Evolutionary conservation across 306 rosid genomes (phyloP), one percentile per base, ranked within the genome.

Genomic region (Bauhinia variegata): DNA sequence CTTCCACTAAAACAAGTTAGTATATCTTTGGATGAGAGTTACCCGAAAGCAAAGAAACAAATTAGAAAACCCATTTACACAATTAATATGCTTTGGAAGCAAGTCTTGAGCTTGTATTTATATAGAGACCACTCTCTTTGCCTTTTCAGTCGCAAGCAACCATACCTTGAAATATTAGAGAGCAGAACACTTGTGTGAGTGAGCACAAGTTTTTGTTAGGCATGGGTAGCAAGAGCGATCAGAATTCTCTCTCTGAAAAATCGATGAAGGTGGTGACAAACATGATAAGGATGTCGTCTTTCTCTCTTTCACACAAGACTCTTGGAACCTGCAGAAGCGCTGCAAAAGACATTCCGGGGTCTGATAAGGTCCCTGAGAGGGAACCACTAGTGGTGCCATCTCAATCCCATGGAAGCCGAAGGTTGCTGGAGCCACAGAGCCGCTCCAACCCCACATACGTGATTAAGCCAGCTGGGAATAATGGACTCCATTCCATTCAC

Each of bases 251-350:
- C 0, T 93, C 90, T 55, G 92, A 88, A 85, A 78, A 83, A 51
- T 81, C 97, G 4, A 88, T 88, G 87, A 33, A 68, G 30, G 72
- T 85, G 44, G 85, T 86, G 50, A 78, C 89, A 37, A 93, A 86
- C 70, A 28, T 88, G 37, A 75, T 93, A 14, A 88, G 79, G 82
- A 49, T 83, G 8, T 89, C 93, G 0, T 78, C 96, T 60, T 53
- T 81, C 42, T 76, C 87, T 11, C 72, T 88, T 49, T 77, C 85
- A 2, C 67, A 70, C 5, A 68, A 12, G 49, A 72, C 72, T 39
- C 74, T 79, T 18, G 83, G 82, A 47, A 52, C 63, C 7, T 17
- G 41, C 4, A 56, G 70, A 61, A 73, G 78, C 17, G 2, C 18
- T 50, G 18, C 5, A 32, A 65, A 16, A 7, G 56, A 62, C 15